A percentile compares a stretch with the other conserved stretches of the same genome.
phyloP scores from a whole-genome alignment of 2,329 filamentous ascomycete species.

The Exophiala xenobiotica region DNA sequence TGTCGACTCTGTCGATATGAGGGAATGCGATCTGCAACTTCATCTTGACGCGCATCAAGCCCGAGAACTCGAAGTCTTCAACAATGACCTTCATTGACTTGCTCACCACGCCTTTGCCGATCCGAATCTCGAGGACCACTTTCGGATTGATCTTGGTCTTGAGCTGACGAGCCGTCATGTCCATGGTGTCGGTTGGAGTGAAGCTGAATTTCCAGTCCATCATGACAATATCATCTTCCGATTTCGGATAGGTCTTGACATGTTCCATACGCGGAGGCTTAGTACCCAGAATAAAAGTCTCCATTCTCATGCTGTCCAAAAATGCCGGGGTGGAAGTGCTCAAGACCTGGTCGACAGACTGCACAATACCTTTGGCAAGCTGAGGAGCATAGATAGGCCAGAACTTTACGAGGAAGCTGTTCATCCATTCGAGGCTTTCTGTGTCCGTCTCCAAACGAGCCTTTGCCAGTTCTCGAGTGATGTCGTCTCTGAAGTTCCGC shows the following conservation, averaged over 20 bases:
- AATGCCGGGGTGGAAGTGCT: slow-evolving; percentile 90
- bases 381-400: slow-evolving; percentile 99
- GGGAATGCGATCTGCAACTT: slow-evolving; percentile 96
- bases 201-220: slow-evolving; percentile 99
- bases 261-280: slow-evolving; percentile 96
- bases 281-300: slow-evolving; percentile 87
- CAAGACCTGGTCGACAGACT: slow-evolving; percentile 91
- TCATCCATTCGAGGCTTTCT: slow-evolving; percentile 97
- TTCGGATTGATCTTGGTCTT: slow-evolving; percentile 98
- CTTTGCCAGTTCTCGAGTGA: slow-evolving; percentile 84
- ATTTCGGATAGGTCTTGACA: slow-evolving; percentile 96
- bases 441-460: slow-evolving; percentile 83
- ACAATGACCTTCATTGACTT: slow-evolving; percentile 97
- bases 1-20: slow-evolving; percentile 89
- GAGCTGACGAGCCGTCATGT: slow-evolving; percentile 85
- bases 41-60: slow-evolving; percentile 93
- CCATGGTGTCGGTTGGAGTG: slow-evolving; percentile 88
- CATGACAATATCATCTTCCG: slow-evolving; percentile 89
- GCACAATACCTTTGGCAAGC: slow-evolving; percentile 86
- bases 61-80: slow-evolving; percentile 94
- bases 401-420: slow-evolving; percentile 97
- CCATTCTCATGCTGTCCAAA: slow-evolving; percentile 88
- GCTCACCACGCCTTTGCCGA: slow-evolving; percentile 95
- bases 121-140: slow-evolving; percentile 86
- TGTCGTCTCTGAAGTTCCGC: slow-evolving; percentile 92